phyloP scores from a whole-genome alignment of 2,329 filamentous ascomycete genomes.

The Fusarium anthophilum region DNA sequence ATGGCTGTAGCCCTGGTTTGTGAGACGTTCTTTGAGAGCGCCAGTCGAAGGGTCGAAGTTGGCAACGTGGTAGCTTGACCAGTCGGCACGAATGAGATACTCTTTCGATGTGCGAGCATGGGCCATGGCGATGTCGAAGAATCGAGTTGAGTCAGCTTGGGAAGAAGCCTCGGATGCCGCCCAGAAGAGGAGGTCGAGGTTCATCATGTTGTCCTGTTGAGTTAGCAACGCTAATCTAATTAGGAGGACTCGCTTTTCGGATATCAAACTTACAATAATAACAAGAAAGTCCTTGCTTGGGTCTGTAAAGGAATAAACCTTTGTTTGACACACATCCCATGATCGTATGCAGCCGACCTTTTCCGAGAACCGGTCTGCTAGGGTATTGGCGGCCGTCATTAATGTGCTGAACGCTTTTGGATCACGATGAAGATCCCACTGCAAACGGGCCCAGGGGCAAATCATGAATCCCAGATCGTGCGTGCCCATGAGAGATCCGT shows the following conservation, averaged over 20 bases:
- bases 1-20: slow-evolving; percentile 57
- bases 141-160: background rate
- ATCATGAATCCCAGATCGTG: slow-evolving; percentile 58
- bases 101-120: slow-evolving; percentile 53
- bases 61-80: slow-evolving; percentile 55
- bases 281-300: slow-evolving; percentile 50
- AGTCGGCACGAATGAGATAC: slow-evolving; percentile 52
- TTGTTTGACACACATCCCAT: slow-evolving; percentile 56
- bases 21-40: slow-evolving; percentile 51
- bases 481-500: slow-evolving; percentile 47
- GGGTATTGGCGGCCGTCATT: slow-evolving; percentile 47
- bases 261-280: slow-evolving; percentile 48
- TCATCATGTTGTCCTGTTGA: slow-evolving; percentile 51
- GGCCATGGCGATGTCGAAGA: slow-evolving; percentile 48
- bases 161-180: slow-evolving; percentile 39
- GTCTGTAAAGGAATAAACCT: slow-evolving; percentile 49
- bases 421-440: slow-evolving; percentile 53
- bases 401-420: slow-evolving; percentile 47
- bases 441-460: slow-evolving; percentile 48
- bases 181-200: slow-evolving; percentile 56
- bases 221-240: background rate
- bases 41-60: slow-evolving; percentile 56
- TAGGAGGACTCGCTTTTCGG: fast-evolving
- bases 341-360: slow-evolving; percentile 50
- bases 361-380: slow-evolving; percentile 49